Evolutionary conservation across 495 filamentous ascomycete genomes (phyloP).

Genomic region (Monascus purpureus): DNA sequence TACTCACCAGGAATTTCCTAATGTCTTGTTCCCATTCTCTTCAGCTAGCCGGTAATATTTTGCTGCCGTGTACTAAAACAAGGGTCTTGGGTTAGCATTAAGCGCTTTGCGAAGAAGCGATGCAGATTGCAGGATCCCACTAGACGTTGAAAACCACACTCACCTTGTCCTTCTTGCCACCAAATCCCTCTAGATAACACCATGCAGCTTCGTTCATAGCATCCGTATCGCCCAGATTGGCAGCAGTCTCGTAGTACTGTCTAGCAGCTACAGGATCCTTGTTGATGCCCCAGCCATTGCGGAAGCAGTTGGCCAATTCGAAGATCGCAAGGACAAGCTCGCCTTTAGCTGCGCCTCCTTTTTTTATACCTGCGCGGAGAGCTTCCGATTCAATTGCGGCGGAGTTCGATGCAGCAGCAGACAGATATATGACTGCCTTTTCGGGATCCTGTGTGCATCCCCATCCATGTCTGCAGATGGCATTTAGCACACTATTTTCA

Average conservation of each 20-base stretch:
- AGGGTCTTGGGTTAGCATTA: too few relatives aligned
- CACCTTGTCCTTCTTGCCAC: slow-evolving; percentile 95
- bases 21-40: slow-evolving; percentile 69
- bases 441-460: slow-evolving; percentile 60
- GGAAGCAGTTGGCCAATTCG: slow-evolving; percentile 85
- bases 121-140: slow-evolving; percentile 2
- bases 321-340: slow-evolving; percentile 97
- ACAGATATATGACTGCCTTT: slow-evolving; percentile 68
- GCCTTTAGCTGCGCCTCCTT: slow-evolving; percentile 88
- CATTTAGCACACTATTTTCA: slow-evolving; percentile 3
- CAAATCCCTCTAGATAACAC: slow-evolving; percentile 93
- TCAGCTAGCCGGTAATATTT: slow-evolving; percentile 92
- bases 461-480: slow-evolving; percentile 70
- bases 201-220: slow-evolving; percentile 95
- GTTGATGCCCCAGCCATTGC: slow-evolving; percentile 86
- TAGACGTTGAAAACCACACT: slow-evolving; percentile 18
- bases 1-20: slow-evolving; percentile 95
- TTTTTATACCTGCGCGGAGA: slow-evolving; percentile 72
- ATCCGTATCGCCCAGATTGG: slow-evolving; percentile 90
- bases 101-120: too few relatives aligned
- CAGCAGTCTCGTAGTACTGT: slow-evolving; percentile 94
- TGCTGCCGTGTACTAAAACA: slow-evolving; percentile 62
- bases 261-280: slow-evolving; percentile 81
- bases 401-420: slow-evolving; percentile 79
- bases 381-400: slow-evolving; percentile 75